These are phyloP conservation scores for Scenedesmus sp. DNA, from an alignment of 163 green algal genomes.

Conservation along the genomic window DNA sequence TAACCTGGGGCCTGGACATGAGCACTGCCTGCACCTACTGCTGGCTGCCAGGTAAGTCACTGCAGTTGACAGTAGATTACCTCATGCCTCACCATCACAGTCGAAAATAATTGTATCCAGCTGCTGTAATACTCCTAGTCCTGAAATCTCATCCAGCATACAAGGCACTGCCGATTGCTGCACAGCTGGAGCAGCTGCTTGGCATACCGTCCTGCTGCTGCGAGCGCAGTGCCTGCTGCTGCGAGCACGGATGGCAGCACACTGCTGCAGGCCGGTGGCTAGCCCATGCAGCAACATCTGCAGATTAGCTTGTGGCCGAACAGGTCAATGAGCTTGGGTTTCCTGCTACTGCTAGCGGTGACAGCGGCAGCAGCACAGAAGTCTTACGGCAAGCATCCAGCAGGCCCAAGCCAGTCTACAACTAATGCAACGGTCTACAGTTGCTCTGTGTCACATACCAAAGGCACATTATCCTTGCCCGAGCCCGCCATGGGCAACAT, in stretches of 20 bases:
- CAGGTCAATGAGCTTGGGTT: neutral
- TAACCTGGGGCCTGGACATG: no score
- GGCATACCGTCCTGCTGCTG: neutral
- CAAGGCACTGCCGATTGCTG: neutral
- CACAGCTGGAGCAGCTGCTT: neutral
- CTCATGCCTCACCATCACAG: constrained; percentile 85
- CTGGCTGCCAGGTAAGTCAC: neutral
- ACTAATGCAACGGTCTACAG: no score
- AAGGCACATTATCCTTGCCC: no score
- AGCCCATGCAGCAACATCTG: neutral
- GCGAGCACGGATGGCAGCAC: neutral
- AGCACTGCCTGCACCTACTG: no score
- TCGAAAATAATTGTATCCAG: constrained; percentile 97
- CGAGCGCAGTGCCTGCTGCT: neutral
- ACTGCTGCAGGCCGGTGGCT: neutral
- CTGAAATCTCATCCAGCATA: constrained; percentile 15
- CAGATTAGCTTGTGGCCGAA: neutral
- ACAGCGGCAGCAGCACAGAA: neutral
- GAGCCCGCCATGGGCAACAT: no score
- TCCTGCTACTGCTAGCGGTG: neutral
- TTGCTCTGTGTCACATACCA: no score
- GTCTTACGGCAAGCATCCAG: neutral
- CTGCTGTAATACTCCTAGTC: constrained; percentile 67
- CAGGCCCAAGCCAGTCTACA: no score
- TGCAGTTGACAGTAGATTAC: neutral